These are phyloP conservation scores for Neofusicoccum kwambonambiense DNA, from an alignment of 2,329 filamentous ascomycete genomes.

Conservation along the genomic window DNA sequence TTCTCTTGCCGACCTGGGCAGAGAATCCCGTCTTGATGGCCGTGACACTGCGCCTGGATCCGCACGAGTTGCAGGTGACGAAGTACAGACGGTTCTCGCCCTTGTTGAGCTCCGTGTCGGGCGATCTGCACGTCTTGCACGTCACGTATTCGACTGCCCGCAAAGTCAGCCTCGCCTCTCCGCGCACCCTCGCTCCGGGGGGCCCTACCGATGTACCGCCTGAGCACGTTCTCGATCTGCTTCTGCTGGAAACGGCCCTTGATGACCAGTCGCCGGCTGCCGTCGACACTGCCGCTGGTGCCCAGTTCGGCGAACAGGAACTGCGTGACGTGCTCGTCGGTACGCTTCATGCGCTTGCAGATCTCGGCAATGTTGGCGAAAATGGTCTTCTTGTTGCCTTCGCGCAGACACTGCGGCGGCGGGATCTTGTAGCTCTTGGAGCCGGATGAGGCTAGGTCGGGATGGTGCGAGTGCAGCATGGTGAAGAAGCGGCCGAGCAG, in stretches of 20 bases:
- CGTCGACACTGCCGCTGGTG: slow-evolving; percentile 93
- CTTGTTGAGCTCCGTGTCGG: slow-evolving; percentile 95
- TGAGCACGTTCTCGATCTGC: slow-evolving; percentile 95
- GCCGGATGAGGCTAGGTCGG: slow-evolving; percentile 85
- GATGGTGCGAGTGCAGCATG: slow-evolving; percentile 92
- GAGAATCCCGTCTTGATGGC: slow-evolving; percentile 99
- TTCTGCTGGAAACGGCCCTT: slow-evolving; percentile 99
- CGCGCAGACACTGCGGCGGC: slow-evolving; percentile 94
- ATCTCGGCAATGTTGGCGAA: slow-evolving; percentile 99
- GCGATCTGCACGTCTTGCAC: slow-evolving; percentile 95
- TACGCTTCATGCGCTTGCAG: slow-evolving; percentile 98
- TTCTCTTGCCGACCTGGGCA: slow-evolving; percentile 97
- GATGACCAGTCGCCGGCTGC: slow-evolving; percentile 89
- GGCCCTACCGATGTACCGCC: slow-evolving; percentile 85
- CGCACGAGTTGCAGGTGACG: slow-evolving; percentile 83
- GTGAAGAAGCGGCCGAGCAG: slow-evolving; percentile 92
- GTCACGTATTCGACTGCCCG: slow-evolving; percentile 86
- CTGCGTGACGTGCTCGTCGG: slow-evolving; percentile 94
- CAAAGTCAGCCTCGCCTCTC: slow-evolving; percentile 24
- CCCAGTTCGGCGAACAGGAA: slow-evolving; percentile 98
- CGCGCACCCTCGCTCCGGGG: neutral
- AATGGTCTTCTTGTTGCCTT: slow-evolving; percentile 99
- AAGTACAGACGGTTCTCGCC: slow-evolving; percentile 99
- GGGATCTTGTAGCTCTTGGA: slow-evolving; percentile 98
- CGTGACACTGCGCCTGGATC: slow-evolving; percentile 75